These are phyloP conservation scores for Plasmodium fragile DNA, from an alignment of 169 alveolate genomes.

Conservation along the genomic window DNA sequence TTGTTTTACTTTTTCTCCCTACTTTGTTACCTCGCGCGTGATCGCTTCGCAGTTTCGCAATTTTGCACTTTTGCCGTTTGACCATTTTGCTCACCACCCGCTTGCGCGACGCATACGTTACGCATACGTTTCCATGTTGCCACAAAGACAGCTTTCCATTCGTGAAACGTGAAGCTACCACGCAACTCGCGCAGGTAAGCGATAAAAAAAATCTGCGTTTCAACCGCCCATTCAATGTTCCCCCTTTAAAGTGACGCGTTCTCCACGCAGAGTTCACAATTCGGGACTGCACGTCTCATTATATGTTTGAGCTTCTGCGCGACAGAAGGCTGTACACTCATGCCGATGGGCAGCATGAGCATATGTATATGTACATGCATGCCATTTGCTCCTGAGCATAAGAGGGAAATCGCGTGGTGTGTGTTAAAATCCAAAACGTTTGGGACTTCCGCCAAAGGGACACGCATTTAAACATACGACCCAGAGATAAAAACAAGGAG, in stretches of 20 bases:
- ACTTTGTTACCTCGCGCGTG: not conserved
- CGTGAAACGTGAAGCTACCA: not conserved
- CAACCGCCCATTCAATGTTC: conserved; percentile 16
- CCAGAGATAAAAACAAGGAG: not conserved
- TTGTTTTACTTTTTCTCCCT: not conserved
- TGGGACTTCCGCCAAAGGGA: not conserved
- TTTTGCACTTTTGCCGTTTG: not conserved
- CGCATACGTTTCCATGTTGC: not conserved
- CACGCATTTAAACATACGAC: not conserved
- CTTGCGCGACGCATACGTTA: not conserved
- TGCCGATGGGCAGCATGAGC: not conserved
- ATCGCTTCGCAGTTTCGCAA: conserved; percentile 1
- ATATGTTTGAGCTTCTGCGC: not conserved
- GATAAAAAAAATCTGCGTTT: conserved; percentile 32
- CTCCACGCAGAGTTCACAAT: not conserved
- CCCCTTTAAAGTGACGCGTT: not conserved
- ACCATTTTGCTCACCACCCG: not conserved
- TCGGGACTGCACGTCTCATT: not conserved
- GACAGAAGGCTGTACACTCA: not conserved
- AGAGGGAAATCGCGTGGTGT: not conserved
- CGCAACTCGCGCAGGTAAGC: not conserved
- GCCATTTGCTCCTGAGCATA: not conserved
- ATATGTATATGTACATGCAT: not conserved
- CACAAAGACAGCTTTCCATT: conserved; percentile 42
- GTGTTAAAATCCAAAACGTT: not conserved